Evolutionary conservation across 169 alveolate species (phyloP).

Genomic region (Plasmodium gallinaceum): DNA sequence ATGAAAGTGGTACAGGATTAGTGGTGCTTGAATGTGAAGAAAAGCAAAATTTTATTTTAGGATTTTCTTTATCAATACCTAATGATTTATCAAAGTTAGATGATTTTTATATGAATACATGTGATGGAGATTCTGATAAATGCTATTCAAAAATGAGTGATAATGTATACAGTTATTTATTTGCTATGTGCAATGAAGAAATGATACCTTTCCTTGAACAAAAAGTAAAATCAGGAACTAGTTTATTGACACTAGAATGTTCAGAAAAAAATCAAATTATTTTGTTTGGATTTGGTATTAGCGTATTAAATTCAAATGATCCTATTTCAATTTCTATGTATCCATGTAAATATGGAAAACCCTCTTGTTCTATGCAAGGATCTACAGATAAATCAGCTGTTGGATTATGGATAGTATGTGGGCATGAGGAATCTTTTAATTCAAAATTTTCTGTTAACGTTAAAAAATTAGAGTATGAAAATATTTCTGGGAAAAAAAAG

Average conservation of each 20-base stretch:
- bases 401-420: conserved; percentile 74
- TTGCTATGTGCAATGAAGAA: conserved; percentile 74
- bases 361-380: conserved; percentile 72
- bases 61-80: conserved; percentile 70
- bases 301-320: conserved; percentile 68
- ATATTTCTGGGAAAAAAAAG: conserved; percentile 65
- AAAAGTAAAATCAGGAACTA: conserved; percentile 49
- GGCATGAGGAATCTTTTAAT: conserved; percentile 71
- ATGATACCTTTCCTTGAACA: conserved; percentile 61
- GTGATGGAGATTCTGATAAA: conserved; percentile 67
- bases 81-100: conserved; percentile 52
- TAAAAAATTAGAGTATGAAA: conserved; percentile 46
- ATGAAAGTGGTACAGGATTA: conserved; percentile 59
- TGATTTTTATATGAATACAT: conserved; percentile 49
- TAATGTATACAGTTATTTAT: conserved; percentile 39
- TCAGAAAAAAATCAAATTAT: conserved; percentile 57
- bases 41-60: conserved; percentile 59
- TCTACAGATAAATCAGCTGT: conserved; percentile 58
- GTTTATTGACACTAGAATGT: conserved; percentile 67
- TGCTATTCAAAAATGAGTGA: conserved; percentile 74
- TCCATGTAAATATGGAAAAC: conserved; percentile 72
- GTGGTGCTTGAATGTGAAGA: conserved; percentile 73
- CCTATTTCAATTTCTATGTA: conserved; percentile 52
- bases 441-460: conserved; percentile 50
- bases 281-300: conserved; percentile 72